Percentiles rank a stretch among this genome's conserved stretches.
These are phyloP conservation scores for Hericium coralloides DNA, from an alignment of 768 basidiomycete species.

Conservation along the genomic window DNA sequence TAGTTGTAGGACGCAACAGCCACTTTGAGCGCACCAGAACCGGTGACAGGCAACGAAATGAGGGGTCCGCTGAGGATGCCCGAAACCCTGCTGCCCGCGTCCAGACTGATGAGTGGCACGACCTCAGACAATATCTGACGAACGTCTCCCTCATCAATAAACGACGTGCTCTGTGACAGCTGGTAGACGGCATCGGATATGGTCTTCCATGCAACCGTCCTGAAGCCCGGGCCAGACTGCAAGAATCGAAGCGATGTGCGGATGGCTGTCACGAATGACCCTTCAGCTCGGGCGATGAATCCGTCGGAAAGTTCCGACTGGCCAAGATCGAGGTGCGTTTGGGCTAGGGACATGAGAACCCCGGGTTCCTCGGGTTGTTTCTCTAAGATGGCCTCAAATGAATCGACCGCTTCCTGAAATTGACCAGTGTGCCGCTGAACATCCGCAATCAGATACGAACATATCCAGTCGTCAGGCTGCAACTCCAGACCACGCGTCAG, in stretches of 20 bases:
- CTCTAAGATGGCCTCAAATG: conserved; percentile 49
- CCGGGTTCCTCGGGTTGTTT: conserved; percentile 60
- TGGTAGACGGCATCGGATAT: conserved; percentile 68
- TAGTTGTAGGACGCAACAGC: conserved; percentile 55
- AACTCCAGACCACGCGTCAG: conserved; percentile 68
- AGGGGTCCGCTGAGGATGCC: conserved; percentile 28
- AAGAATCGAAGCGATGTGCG: conserved; percentile 40
- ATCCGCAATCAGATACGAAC: conserved; percentile 74
- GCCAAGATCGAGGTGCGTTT: conserved; percentile 66
- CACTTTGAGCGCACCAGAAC: conserved; percentile 35
- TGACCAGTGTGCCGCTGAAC: conserved; percentile 73
- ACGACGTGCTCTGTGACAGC: conserved; percentile 45
- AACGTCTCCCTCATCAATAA: conserved; percentile 35
- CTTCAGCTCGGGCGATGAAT: conserved; percentile 65
- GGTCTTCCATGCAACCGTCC: conserved; percentile 75
- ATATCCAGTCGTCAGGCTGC: conserved; percentile 74
- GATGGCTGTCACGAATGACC: conserved; percentile 60
- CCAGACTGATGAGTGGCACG: conserved; percentile 29
- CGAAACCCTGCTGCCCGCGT: conserved; percentile 33
- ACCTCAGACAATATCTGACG: conserved; percentile 26
- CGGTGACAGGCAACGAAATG: conserved; percentile 13
- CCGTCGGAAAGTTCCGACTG: conserved; percentile 55
- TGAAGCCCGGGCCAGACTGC: conserved; percentile 49
- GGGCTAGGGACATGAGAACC: conserved; percentile 60
- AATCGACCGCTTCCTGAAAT: conserved; percentile 63